A percentile compares a stretch with the other conserved stretches of the same genome.
Evolutionary conservation across 257 asterid species (phyloP).

Genomic region (Solanum piurae): DNA sequence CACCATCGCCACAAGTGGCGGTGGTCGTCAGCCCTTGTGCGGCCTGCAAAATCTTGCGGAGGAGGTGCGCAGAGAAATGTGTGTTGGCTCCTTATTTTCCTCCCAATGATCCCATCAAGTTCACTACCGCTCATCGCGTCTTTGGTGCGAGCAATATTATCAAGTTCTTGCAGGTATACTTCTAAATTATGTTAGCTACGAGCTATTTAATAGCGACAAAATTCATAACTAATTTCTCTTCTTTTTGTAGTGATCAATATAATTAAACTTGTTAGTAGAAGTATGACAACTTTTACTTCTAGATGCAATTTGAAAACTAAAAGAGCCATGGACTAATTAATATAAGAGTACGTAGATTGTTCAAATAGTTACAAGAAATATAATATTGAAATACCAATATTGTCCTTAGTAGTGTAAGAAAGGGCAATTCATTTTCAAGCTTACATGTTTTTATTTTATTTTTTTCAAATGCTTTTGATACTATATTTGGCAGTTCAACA

Average conservation of each 20-base stretch:
- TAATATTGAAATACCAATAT: neutral
- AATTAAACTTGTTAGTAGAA: neutral
- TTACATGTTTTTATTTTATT: neutral
- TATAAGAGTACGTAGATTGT: neutral
- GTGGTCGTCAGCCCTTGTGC: constrained; percentile 26
- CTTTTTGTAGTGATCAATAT: neutral
- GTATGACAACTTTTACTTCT: neutral
- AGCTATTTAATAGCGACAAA: neutral
- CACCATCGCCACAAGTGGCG: constrained; percentile 2
- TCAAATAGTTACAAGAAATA: neutral
- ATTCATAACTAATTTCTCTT: neutral
- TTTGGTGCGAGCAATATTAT: constrained; percentile 11
- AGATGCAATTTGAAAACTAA: neutral
- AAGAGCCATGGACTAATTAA: neutral
- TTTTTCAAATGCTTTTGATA: neutral
- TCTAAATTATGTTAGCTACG: neutral
- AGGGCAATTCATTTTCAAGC: neutral
- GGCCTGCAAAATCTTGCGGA: constrained; percentile 7
- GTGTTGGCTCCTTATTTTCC: constrained; percentile 11
- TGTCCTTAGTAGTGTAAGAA: neutral
- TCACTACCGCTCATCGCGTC: constrained; percentile 8
- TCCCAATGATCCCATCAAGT: constrained; percentile 8
- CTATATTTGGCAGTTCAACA: neutral
- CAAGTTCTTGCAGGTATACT: constrained; percentile 10
- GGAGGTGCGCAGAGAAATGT: constrained; percentile 6